Base-by-base conservation (phyloP, 129 eudicot genomes). In the Lactuca saligna region DNA sequence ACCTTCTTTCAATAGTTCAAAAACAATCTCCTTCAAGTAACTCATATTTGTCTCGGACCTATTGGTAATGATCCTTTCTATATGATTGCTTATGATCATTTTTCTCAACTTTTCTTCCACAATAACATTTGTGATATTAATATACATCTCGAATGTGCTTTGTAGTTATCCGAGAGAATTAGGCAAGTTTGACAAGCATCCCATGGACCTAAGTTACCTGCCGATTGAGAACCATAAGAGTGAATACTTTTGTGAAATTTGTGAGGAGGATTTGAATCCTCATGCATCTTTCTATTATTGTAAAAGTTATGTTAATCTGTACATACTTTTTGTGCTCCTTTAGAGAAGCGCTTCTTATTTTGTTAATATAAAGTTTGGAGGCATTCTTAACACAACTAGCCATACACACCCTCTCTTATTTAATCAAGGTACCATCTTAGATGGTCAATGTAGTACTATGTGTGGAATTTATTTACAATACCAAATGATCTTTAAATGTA, bases 11-110 rank as follows among this genome's bases (percentile, higher is more conserved):
- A 7, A 1, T 4, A 8, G 41, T 60, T 34, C 7, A 2, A 60
- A 14, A 1, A 60, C n/a, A n/a, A 0, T 0, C 3, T n/a, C 0
- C 29, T 25, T 25, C 29, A 25, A 25, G 29, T 25, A 25, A 0
- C 5, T 34, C 46, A 17, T 33, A 3, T 60, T 9, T 34, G 65
- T 34, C 1, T 1, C 2, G 2, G 8, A 1, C 0, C 0, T 0
- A 25, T 25, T 25, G 29, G 29, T 25, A 25, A 25, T 1, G 46
- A 60, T 25, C 29, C 29, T 1, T 25, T 25, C 29, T 25, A 25
- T 0, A 25, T 25, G 2, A 25, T 0, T 25, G 29, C 29, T 25
- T 25, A 25, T 25, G 29, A 25, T 25, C 29, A 25, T 25, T 25
- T 25, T 25, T 2, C 2, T 6, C 17, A 8, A 12, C 34, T 14